phyloP scores from a whole-genome alignment of 1,284 basidiomycete genomes.

The Cryptococcus wingfieldii region DNA sequence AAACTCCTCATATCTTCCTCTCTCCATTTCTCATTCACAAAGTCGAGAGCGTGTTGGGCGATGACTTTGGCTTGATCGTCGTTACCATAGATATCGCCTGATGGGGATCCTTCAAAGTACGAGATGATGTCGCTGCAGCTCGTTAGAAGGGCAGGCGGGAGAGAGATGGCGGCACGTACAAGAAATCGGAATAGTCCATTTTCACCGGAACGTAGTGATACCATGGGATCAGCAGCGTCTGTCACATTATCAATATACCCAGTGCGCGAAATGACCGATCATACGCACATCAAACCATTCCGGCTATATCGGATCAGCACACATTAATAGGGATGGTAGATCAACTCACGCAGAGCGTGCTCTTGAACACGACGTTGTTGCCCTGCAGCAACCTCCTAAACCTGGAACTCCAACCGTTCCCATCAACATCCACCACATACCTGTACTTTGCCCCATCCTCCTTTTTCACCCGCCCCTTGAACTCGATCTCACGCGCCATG shows the following conservation, averaged over 20 bases:
- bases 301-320: conserved; percentile 9
- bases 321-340: conserved; percentile 7
- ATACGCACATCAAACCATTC: conserved; percentile 34
- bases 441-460: conserved; percentile 21
- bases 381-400: conserved; percentile 41
- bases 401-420: conserved; percentile 50
- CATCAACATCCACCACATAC: conserved; percentile 47
- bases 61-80: conserved; percentile 49
- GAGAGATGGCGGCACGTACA: conserved; percentile 22
- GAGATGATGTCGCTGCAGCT: conserved; percentile 46
- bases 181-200: conserved; percentile 45
- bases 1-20: conserved; percentile 50
- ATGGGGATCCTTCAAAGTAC: conserved; percentile 50
- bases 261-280: not conserved
- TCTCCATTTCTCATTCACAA: conserved; percentile 47
- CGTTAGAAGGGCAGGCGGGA: not conserved
- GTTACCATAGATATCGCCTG: conserved; percentile 39
- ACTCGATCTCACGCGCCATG: conserved; percentile 37
- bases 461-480: conserved; percentile 30
- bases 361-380: conserved; percentile 42
- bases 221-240: conserved; percentile 42
- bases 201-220: conserved; percentile 47
- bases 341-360: conserved; percentile 37
- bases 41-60: conserved; percentile 42
- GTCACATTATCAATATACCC: not conserved